Percentiles rank a stretch among this genome's conserved stretches.
Evolutionary conservation across 352 stramenopile genomes (phyloP).

Genomic region (Globisporangium rhizosaccharum): DNA sequence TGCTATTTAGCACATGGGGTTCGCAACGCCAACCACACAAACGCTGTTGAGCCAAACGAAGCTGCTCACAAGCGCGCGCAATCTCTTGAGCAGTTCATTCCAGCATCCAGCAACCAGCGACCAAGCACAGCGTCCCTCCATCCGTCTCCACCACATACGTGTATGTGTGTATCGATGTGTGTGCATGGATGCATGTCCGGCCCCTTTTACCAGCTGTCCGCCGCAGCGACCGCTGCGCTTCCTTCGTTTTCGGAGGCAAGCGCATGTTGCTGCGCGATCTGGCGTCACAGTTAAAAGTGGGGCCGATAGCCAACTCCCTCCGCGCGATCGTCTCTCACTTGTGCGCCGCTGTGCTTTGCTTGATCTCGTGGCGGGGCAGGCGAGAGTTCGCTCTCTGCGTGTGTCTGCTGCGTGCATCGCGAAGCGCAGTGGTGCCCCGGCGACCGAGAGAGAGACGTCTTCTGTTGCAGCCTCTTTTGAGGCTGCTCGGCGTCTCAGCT

Average conservation of each 20-base stretch:
- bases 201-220: slow-evolving; percentile 73
- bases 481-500: slow-evolving; percentile 24
- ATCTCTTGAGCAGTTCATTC: too few relatives aligned
- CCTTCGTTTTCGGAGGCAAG: background rate
- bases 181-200: slow-evolving; percentile 2
- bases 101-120: background rate
- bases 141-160: background rate
- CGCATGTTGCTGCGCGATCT: slow-evolving; percentile 8
- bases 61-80: too few relatives aligned
- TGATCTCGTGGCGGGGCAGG: slow-evolving; percentile 13
- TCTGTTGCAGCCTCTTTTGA: too few relatives aligned
- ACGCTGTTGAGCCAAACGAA: too few relatives aligned
- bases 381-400: background rate
- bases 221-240: slow-evolving; percentile 6
- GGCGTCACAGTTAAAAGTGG: slow-evolving; percentile 74
- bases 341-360: slow-evolving; percentile 18
- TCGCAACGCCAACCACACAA: too few relatives aligned
- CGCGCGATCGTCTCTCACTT: slow-evolving; percentile 18
- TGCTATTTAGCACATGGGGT: too few relatives aligned
- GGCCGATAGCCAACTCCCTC: slow-evolving; percentile 41
- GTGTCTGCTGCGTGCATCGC: background rate
- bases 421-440: background rate
- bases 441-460: slow-evolving; percentile 25
- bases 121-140: background rate
- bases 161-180: background rate